Percentiles rank a stretch among this genome's conserved stretches.
phyloP scores from a whole-genome alignment of 176 grass and related monocot species.

The Musa schizocarpa region DNA sequence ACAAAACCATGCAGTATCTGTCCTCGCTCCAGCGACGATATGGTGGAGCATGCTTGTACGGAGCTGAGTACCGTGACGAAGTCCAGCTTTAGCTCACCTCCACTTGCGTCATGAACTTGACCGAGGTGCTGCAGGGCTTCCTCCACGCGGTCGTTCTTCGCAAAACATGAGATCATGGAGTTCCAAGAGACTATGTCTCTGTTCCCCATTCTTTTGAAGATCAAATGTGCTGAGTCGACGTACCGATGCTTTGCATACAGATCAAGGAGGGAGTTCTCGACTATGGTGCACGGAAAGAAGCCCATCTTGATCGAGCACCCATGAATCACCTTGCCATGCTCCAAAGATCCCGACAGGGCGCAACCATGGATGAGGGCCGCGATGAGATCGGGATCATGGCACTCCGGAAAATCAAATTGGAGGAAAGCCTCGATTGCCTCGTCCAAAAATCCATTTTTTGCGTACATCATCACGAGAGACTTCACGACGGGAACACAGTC shows the following conservation, averaged over 20 bases:
- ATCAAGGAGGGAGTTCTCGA: constrained; percentile 56
- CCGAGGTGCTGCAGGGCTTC: constrained; percentile 43
- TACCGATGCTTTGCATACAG: constrained; percentile 44
- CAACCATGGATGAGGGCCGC: constrained; percentile 34
- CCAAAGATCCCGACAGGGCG: constrained; percentile 24
- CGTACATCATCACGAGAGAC: constrained; percentile 60
- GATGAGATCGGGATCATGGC: constrained; percentile 37
- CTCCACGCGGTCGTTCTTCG: constrained; percentile 39
- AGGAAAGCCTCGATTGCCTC: constrained; percentile 26
- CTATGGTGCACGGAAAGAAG: constrained; percentile 32
- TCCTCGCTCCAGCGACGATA: constrained; percentile 34
- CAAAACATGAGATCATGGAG: constrained; percentile 49
- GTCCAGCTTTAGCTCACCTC: constrained; percentile 22
- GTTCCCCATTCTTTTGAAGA: constrained; percentile 40
- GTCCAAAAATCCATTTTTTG: constrained; percentile 45
- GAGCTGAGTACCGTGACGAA: constrained; percentile 42
- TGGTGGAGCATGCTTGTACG: constrained; percentile 41
- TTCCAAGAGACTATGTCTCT: constrained; percentile 64
- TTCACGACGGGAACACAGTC: constrained; percentile 19
- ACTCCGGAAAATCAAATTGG: constrained; percentile 17
- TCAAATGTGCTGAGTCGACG: constrained; percentile 20
- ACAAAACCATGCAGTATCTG: constrained; percentile 44
- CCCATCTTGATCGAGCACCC: constrained; percentile 28
- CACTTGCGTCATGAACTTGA: constrained; percentile 20
- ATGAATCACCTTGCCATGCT: constrained; percentile 41